These are phyloP conservation scores for Stygiomarasmius scandens DNA, from an alignment of 1,284 basidiomycete species.

Conservation along the genomic window DNA sequence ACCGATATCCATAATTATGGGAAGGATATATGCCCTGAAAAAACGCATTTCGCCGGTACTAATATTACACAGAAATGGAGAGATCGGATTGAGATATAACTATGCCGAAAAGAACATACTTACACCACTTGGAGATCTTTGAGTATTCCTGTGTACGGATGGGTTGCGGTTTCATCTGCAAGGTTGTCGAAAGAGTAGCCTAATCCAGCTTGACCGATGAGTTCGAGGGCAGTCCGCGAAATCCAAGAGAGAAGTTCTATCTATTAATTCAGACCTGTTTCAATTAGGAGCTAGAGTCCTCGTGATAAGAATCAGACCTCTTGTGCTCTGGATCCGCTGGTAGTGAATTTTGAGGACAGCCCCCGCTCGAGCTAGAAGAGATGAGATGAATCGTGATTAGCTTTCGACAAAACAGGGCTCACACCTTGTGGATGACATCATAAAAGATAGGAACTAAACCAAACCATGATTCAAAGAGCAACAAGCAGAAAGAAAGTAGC, in stretches of 20 bases:
- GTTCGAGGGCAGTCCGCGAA: slow-evolving; percentile 39
- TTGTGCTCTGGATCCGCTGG: too few relatives aligned
- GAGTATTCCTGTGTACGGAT: neutral
- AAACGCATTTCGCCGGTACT: neutral
- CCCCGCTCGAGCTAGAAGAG: neutral
- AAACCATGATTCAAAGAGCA: neutral
- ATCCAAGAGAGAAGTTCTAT: slow-evolving; percentile 41
- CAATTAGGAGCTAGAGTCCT: too few relatives aligned
- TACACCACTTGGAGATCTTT: neutral
- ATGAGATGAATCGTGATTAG: slow-evolving; percentile 25
- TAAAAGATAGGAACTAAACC: slow-evolving; percentile 14
- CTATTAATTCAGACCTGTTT: neutral
- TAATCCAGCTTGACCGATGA: slow-evolving; percentile 42
- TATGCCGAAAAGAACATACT: neutral
- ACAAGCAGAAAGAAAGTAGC: neutral
- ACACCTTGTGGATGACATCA: slow-evolving; percentile 10
- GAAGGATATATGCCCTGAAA: slow-evolving; percentile 30
- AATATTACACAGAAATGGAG: neutral
- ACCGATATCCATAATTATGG: slow-evolving; percentile 36
- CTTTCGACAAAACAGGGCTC: too few relatives aligned
- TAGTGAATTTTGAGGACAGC: neutral
- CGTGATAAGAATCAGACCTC: too few relatives aligned
- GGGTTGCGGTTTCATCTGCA: neutral
- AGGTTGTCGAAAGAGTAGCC: slow-evolving; percentile 42
- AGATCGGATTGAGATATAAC: neutral